These are phyloP conservation scores for Penicillium sp. DNA, from an alignment of 2,329 filamentous ascomycete species.

Conservation along the genomic window DNA sequence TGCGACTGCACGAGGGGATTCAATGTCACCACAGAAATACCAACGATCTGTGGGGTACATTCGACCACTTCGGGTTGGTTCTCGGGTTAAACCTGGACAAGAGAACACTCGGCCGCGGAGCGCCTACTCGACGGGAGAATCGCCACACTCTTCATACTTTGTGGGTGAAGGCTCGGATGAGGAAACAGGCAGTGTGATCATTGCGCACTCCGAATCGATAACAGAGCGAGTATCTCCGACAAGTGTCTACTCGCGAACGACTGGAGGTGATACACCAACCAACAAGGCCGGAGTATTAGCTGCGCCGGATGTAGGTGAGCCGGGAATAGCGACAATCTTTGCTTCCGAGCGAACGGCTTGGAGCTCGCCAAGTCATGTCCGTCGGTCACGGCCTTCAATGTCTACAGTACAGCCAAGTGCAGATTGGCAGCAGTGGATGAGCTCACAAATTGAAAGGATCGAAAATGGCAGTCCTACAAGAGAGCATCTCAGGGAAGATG, in stretches of 20 bases:
- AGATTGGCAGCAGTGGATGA: constrained; percentile 43
- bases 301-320: constrained; percentile 15
- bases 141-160: neutral
- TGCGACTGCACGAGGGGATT: constrained; percentile 26
- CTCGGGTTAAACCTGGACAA: neutral
- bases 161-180: constrained; percentile 17
- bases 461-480: constrained; percentile 26
- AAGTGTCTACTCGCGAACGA: constrained; percentile 46
- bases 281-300: neutral
- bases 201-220: constrained; percentile 6
- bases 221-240: constrained; percentile 29
- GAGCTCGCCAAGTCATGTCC: constrained; percentile 29
- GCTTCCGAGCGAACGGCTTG: constrained; percentile 30
- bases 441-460: constrained; percentile 35
- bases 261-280: constrained; percentile 32
- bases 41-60: neutral
- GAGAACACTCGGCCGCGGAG: neutral
- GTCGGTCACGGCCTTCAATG: constrained; percentile 1
- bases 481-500: constrained; percentile 40
- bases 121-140: neutral
- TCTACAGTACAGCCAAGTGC: constrained; percentile 23
- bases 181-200: constrained; percentile 21
- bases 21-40: constrained; percentile 22
- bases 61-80: neutral
- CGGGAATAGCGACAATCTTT: constrained; percentile 41